Evolutionary conservation across 1,284 basidiomycete genomes (phyloP).

Genomic region (Tilletia caries): DNA sequence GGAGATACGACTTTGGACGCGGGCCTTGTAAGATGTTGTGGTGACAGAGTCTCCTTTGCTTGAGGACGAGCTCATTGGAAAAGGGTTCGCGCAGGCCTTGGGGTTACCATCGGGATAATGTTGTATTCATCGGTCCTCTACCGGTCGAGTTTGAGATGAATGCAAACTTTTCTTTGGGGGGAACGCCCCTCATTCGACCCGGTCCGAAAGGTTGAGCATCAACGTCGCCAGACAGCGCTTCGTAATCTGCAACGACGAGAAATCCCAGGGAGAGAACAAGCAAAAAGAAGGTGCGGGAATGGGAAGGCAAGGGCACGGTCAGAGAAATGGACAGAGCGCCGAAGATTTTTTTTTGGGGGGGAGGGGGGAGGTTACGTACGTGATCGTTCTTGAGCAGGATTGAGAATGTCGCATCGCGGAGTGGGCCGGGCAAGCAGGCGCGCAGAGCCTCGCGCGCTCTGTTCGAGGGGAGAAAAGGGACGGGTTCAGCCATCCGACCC

Average conservation of each 20-base stretch:
- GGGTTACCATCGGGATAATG: neutral
- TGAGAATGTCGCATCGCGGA: constrained; percentile 90
- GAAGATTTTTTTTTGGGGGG: constrained; percentile 75
- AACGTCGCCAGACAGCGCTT: constrained; percentile 85
- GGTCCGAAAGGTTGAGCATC: constrained; percentile 75
- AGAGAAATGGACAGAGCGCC: too few relatives aligned
- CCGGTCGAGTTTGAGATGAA: too few relatives aligned
- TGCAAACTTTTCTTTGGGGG: too few relatives aligned
- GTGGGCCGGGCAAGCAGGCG: constrained; percentile 92
- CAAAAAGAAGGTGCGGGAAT: neutral
- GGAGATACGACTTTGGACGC: too few relatives aligned
- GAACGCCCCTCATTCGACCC: constrained; percentile 54
- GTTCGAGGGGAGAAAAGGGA: neutral
- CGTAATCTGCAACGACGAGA: constrained; percentile 33
- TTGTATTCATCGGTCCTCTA: neutral
- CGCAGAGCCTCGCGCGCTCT: constrained; percentile 93
- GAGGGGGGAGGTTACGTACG: too few relatives aligned
- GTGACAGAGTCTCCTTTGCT: too few relatives aligned
- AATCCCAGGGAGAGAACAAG: neutral
- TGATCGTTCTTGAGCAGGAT: constrained; percentile 66
- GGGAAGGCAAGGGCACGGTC: too few relatives aligned
- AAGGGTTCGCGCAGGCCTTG: too few relatives aligned
- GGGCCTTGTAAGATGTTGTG: too few relatives aligned
- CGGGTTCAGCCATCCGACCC: too few relatives aligned
- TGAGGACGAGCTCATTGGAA: too few relatives aligned